Evolutionary conservation across 1,284 basidiomycete species (phyloP), one percentile per base, ranked within the genome.

Genomic region (Ustilago curta): DNA sequence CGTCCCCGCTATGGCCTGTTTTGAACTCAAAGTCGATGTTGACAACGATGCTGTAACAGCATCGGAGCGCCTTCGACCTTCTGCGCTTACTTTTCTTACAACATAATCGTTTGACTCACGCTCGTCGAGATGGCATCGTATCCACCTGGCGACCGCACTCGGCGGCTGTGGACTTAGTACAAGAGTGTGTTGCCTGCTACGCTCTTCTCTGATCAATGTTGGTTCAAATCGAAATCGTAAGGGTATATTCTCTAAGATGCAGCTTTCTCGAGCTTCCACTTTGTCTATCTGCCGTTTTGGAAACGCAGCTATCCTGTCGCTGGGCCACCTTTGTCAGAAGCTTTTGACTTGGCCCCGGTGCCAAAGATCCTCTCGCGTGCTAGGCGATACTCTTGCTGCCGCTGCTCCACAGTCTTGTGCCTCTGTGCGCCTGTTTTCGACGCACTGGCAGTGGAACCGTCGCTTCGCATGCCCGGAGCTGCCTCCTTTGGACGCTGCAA

Each of bases 351-450:
- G 11, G 55, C 4, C 1, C 54, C 21, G 8, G 57, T 21, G n/a
- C 73, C 73, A 66, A 76, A 76, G 50, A 76, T 76, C 29, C 73
- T 63, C 42, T 62, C 73, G 16, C 73, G 59, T 2, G 73, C 73
- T 11, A 66, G 40, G 14, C 68, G 68, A 27, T 76, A 76, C 49
- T 71, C 69, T 48, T 71, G 65, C 32, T 76, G 73, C 16, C 73
- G 68, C 54, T 76, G 68, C 59, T 76, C 69, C 7, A 76, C 65
- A 25, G 69, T 76, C 53, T 71, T 76, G 32, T 52, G 68, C 31
- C 69, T 65, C n/a, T 68, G 60, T 4, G 44, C 44, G n/a, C 60
- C 57, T 27, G 60, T 35, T 9, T 48, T 68, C 27, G 68, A 60
- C 19, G 50, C 48, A 25, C 44, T 39, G 18, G 43, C 45, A 1